Evolutionary conservation across 1,139 yeast genomes (phyloP), one percentile per base, ranked within the genome.

Genomic region (Yarrowia galli): DNA sequence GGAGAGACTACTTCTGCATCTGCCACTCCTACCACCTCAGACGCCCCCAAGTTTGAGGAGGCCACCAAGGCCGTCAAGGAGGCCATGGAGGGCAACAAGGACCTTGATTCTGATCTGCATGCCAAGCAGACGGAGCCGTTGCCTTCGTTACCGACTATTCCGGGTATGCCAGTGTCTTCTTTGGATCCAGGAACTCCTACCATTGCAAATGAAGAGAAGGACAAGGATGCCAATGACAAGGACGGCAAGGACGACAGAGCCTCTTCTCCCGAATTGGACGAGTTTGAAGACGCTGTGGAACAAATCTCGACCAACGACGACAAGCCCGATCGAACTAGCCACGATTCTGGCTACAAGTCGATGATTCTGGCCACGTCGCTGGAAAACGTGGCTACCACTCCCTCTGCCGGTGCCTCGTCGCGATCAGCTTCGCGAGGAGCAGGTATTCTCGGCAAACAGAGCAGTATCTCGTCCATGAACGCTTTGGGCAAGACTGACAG

Each of bases 281-380:
- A 58, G 51, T 58, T 58, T 18, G 48, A 58, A 5, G 64, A 58
- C 32, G 64, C 64, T 4, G 64, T 58, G 4, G 64, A 58, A 9
- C 49, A 42, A 2, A 43, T 58, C 25, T 9, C 64, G 15, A 43
- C 61, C n/a, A 40, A 54, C 46, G 61, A 54, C 60, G 43, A 53
- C 16, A 53, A 53, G 20, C 32, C 48, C 25, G 48, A 56, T 7
- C 48, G 48, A 18, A 20, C 49, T 1, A 40, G 38, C 42, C 46
- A 56, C 49, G 63, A 56, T 13, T 56, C 63, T 10, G 64, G 49
- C 25, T 58, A 43, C 51, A 58, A 58, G 51, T 58, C 64, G 36
- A 58, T 58, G 64, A 58, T 58, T 18, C 49, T 58, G 22, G 51
- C 51, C 0, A 10, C 51, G 4, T 58, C 64, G 16, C 51, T 43